Base-by-base conservation (phyloP, 257 asterid genomes). In the Solanum pimpinellifolium region DNA sequence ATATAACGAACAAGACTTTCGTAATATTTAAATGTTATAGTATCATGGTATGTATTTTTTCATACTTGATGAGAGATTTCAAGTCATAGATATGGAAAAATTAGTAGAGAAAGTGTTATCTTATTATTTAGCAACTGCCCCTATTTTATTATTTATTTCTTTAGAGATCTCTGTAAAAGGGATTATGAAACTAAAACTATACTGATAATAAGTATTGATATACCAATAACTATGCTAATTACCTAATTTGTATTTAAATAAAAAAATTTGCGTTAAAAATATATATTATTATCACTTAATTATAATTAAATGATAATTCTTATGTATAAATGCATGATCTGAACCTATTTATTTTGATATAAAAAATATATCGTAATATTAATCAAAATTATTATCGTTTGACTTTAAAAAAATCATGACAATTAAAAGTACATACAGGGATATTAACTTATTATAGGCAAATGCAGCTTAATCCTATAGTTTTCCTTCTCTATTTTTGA, bases 371-470 rank as follows among this genome's bases (percentile, higher is more conserved):
- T 37, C 11, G 11, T 41, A 41, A 41, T 1, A 8, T 41, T 7
- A 41, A 9, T 41, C 3, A 41, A 41, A 41, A 9, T 41, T 41
- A 9, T 2, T 8, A 41, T 7, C 3, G 0, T 41, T 41, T 41
- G 44, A 41, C 44, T 41, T 0, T 7, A 41, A 41, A 41, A 39
- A 9, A 39, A 1, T 39, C 0, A 7, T 39, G 3, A 39, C 11
- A 39, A 39, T 8, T 7, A 41, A 41, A 41, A 41, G 3, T 41
- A 9, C 0, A 41, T 3, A 0, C 0, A 2, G 2, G 2, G 3
- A 9, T 41, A 41, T 41, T 41, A 41, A 41, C 44, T 41, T 39
- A 39, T 39, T 39, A 39, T 39, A 1, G 42, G 42, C 42, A 39
- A 7, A 39, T 39, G 42, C 9, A 39, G 42, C 42, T 39, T 1